phyloP scores from a whole-genome alignment of 73 alveolate species.

The Paramecium sexaurelia region DNA sequence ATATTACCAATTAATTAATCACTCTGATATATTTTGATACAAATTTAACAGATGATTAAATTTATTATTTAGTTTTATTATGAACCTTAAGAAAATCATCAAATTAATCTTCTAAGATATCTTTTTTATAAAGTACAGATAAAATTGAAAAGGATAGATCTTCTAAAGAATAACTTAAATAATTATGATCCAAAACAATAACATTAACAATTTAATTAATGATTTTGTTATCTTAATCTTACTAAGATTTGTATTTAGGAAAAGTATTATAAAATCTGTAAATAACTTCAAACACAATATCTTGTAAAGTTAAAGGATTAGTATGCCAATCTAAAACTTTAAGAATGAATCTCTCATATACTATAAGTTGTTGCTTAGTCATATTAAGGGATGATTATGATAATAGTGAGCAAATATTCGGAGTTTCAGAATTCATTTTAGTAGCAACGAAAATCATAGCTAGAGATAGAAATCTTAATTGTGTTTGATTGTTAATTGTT shows the following conservation, averaged over 20 bases:
- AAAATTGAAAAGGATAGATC: background rate
- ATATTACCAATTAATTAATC: background rate
- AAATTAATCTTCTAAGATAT: background rate
- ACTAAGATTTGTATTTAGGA: background rate
- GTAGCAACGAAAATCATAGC: background rate
- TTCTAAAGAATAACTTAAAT: background rate
- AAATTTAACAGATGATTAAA: background rate
- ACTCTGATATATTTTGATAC: constrained; percentile 8
- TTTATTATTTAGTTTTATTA: background rate
- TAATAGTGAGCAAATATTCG: background rate
- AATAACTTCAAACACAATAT: background rate
- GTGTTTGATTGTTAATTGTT: background rate
- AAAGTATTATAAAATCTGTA: background rate
- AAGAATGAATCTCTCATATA: background rate
- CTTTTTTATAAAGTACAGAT: background rate
- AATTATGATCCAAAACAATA: background rate
- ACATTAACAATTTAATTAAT: background rate
- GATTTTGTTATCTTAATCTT: background rate
- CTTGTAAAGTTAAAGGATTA: background rate
- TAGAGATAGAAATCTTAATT: background rate
- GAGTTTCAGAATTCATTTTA: constrained; percentile 28
- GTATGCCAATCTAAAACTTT: background rate
- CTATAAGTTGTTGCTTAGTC: background rate
- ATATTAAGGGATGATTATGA: background rate
- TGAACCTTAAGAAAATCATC: background rate